phyloP scores from a whole-genome alignment of 768 basidiomycete genomes.

The Leucosporidium scottii region DNA sequence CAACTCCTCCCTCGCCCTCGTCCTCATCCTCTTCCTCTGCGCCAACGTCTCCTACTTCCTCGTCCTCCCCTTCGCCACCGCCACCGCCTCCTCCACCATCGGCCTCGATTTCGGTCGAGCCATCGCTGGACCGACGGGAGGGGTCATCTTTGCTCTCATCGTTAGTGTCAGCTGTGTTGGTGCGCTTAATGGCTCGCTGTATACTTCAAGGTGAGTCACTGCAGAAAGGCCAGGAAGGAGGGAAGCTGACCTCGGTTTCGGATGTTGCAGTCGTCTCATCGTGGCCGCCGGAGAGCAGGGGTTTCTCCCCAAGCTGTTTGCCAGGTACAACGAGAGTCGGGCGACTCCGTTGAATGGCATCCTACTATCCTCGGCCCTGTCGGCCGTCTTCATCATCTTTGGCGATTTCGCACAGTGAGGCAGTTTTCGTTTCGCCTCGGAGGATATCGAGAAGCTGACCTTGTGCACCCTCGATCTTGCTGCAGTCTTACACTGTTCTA shows the following conservation, averaged over 20 bases:
- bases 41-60: constrained; percentile 88
- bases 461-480: too few relatives aligned
- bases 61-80: constrained; percentile 56
- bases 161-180: constrained; percentile 95
- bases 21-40: constrained; percentile 57
- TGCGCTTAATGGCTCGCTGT: constrained; percentile 57
- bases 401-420: constrained; percentile 24
- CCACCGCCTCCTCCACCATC: constrained; percentile 7
- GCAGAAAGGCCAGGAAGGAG: constrained; percentile 28
- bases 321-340: constrained; percentile 62
- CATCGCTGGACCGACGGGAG: constrained; percentile 79
- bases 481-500: constrained; percentile 56
- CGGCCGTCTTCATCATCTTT: constrained; percentile 40
- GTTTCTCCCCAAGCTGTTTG: constrained; percentile 77
- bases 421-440: too few relatives aligned
- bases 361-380: constrained; percentile 65
- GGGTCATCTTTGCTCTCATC: constrained; percentile 75
- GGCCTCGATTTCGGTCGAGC: constrained; percentile 71
- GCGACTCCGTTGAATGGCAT: constrained; percentile 86
- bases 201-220: constrained; percentile 46
- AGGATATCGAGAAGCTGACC: too few relatives aligned
- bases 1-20: constrained; percentile 14
- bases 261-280: constrained; percentile 71
- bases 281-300: constrained; percentile 82
- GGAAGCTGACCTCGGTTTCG: constrained; percentile 34